These are phyloP conservation scores for Cladophialophora chaetospira DNA, from an alignment of 2,329 filamentous ascomycete genomes.

Conservation along the genomic window DNA sequence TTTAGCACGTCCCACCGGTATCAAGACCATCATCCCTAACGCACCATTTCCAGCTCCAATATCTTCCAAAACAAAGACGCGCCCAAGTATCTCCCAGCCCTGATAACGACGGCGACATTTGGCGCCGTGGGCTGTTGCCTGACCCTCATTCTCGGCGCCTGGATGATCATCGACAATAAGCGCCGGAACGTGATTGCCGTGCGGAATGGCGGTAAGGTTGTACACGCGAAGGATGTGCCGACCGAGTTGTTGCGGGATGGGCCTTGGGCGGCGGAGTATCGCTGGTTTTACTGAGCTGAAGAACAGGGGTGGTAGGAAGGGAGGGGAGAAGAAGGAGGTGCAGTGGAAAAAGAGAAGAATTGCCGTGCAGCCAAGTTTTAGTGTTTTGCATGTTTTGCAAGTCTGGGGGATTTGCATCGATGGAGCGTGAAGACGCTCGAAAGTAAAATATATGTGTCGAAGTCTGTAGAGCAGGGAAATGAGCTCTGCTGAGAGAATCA, in stretches of 20 bases:
- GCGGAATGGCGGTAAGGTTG: conserved; percentile 48
- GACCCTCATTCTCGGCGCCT: conserved; percentile 59
- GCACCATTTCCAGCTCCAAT: conserved; percentile 51
- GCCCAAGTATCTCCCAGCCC: conserved; percentile 67
- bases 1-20: conserved; percentile 38
- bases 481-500: no score
- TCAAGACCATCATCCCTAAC: conserved; percentile 56
- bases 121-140: conserved; percentile 61
- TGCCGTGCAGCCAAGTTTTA: no score
- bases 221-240: conserved; percentile 60
- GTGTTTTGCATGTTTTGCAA: no score
- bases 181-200: conserved; percentile 57
- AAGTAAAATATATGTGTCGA: no score
- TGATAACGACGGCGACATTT: conserved; percentile 66
- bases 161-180: conserved; percentile 67
- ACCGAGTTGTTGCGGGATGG: conserved; percentile 53
- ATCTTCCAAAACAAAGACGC: conserved; percentile 66
- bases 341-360: no score
- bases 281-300: conserved; percentile 39
- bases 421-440: no score
- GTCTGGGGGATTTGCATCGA: no score
- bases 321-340: no score
- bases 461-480: no score
- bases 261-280: conserved; percentile 10
- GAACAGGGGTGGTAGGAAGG: no score